phyloP scores from a whole-genome alignment of 139 green algal species.

The Desmodesmus armatus region DNA sequence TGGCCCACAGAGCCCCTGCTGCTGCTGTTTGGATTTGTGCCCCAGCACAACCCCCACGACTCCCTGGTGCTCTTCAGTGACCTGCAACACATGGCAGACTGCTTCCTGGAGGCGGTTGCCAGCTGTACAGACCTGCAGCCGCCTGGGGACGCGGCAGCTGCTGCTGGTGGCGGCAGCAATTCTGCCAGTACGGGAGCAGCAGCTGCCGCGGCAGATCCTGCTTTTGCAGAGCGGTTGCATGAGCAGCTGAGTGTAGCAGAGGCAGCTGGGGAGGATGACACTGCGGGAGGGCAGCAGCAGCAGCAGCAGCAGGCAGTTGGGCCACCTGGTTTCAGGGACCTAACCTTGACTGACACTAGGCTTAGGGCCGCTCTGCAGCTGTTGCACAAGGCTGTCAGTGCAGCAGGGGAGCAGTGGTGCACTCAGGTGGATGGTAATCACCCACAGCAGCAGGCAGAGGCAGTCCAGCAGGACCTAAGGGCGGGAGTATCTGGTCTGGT shows the following conservation, averaged over 20 bases:
- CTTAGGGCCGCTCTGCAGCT: neutral
- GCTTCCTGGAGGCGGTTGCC: neutral
- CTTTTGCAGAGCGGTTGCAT: neutral
- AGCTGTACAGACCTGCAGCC: no score
- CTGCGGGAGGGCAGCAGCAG: neutral
- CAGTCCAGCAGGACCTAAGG: neutral
- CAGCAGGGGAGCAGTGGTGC: no score
- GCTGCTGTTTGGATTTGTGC: constrained; percentile 81
- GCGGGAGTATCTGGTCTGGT: neutral
- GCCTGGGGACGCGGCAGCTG: no score
- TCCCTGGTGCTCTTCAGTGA: constrained; percentile 30
- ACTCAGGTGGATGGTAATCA: no score
- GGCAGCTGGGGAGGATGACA: neutral
- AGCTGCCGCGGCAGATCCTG: neutral
- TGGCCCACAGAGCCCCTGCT: constrained; percentile 76
- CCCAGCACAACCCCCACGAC: constrained; percentile 46
- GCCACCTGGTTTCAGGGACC: neutral
- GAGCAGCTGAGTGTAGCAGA: neutral
- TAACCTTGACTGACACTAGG: neutral
- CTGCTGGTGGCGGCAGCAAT: no score
- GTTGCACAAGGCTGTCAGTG: constrained; percentile 8
- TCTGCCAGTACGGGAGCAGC: neutral
- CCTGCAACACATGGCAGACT: constrained; percentile 23
- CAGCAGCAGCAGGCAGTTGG: constrained; percentile 12
- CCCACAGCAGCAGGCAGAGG: neutral